Base-by-base conservation (phyloP, 192 early-diverging fungal genomes). In the Kickxella alabastrina region DNA sequence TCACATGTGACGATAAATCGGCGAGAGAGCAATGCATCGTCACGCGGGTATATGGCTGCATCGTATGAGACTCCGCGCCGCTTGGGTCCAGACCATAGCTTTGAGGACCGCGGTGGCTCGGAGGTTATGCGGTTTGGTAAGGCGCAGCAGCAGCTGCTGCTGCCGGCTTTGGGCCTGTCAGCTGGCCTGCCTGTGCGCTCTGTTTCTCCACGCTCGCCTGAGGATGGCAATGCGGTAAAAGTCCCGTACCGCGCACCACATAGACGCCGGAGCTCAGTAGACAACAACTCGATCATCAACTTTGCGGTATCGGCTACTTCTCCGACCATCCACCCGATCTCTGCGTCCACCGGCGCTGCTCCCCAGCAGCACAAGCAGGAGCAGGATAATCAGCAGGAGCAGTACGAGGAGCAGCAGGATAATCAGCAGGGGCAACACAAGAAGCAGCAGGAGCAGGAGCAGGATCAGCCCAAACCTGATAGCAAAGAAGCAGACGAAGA, bases 1-100 rank as follows among this genome's bases (percentile, higher is more conserved):
- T 65, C 71, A 28, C 59, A 66, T 15, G 71, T 75, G 17, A 75
- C 64, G 7, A 75, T 75, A 37, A 61, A 62, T 19, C 54, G 71
- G 21, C 49, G 64, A 34, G 71, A 47, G 22, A 75, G 71, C 43
- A 73, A 60, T 34, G 70, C 59, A 15, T 69, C 69, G 24, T 43
- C 62, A 23, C 58, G 57, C 10, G 35, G 54, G 17, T 50, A 39
- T 25, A 44, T 21, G 29, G 55, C 50, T 1, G 32, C 48, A 14
- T 72, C 69, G 8, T 65, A 55, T 19, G 68, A 71, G 18, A 27
- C 53, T 29, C 49, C 60, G 6, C 49, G 60, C 7, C 59, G 60
- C 24, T 36, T 57, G 49, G 31, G 41, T 17, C 52, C 52, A 3
- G 53, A 39, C 10, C 44, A 49, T 19, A 37, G 34, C 22, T 37